A percentile compares a stretch with the other conserved stretches of the same genome.
Conservation (phyloP, 108 stramenopile genomes). For the Schizochytrium sp. region DNA sequence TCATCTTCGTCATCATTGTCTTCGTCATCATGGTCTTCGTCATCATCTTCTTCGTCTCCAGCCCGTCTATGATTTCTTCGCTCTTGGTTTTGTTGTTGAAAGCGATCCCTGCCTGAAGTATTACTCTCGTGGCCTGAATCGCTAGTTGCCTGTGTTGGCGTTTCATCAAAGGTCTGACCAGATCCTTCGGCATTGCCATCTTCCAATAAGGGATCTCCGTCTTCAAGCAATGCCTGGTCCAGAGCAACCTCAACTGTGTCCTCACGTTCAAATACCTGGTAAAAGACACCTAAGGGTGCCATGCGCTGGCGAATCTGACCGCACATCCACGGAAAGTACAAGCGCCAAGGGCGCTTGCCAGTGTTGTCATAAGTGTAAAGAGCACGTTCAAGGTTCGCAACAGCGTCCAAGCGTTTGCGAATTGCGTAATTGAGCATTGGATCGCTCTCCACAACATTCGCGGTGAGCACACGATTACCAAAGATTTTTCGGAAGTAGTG, state of each 20-base stretch:
- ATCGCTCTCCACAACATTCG: conserved; percentile 50
- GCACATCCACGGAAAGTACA: conserved; percentile 58
- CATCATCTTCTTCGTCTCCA: too few relatives aligned
- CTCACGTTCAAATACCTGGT: neutral
- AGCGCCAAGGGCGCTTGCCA: conserved; percentile 27
- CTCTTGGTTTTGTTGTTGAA: too few relatives aligned
- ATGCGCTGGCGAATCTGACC: conserved; percentile 47
- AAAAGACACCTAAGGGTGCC: conserved; percentile 29
- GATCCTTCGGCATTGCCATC: too few relatives aligned
- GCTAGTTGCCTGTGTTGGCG: too few relatives aligned
- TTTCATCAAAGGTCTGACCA: too few relatives aligned
- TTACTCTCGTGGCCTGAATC: too few relatives aligned
- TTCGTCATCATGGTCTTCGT: neutral
- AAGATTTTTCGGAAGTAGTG: conserved; percentile 60
- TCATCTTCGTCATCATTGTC: neutral
- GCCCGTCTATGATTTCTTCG: too few relatives aligned
- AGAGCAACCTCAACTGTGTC: neutral
- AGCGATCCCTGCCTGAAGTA: too few relatives aligned
- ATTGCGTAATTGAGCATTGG: conserved; percentile 58
- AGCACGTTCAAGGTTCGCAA: conserved; percentile 28
- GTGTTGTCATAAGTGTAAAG: conserved; percentile 21
- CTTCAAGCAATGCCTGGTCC: neutral
- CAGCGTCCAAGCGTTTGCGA: neutral
- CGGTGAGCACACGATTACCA: conserved; percentile 44
- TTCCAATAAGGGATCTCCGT: too few relatives aligned